A percentile compares a stretch with the other conserved stretches of the same genome.
Conservation (phyloP, 768 basidiomycete genomes). For the Pisolithus microcarpus region DNA sequence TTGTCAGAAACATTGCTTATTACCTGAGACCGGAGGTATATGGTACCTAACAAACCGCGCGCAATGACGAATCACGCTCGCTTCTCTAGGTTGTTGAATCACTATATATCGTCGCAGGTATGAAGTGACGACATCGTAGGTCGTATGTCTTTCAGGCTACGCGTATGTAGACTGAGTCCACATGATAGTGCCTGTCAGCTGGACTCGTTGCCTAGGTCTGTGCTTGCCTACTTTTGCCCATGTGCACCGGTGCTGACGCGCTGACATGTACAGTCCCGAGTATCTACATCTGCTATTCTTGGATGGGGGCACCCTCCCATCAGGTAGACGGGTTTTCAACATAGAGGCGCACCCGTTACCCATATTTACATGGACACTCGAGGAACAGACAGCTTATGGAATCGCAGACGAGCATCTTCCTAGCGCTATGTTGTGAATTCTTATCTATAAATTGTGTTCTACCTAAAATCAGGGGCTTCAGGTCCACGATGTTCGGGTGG, state of each 20-base stretch:
- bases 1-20: no score
- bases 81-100: conserved; percentile 58
- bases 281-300: no score
- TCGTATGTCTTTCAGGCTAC: conserved; percentile 59
- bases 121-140: conserved; percentile 61
- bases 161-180: conserved; percentile 50
- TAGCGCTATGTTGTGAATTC: no score
- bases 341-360: conserved; percentile 35
- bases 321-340: conserved; percentile 33
- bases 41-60: background rate
- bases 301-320: no score
- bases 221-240: background rate
- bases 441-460: no score
- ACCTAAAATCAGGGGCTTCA: no score
- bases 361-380: conserved; percentile 20
- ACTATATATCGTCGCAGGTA: conserved; percentile 59
- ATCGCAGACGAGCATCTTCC: background rate
- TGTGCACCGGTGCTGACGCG: background rate
- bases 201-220: conserved; percentile 73
- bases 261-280: conserved; percentile 15
- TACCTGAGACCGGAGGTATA: conserved; percentile 69
- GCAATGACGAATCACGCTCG: background rate
- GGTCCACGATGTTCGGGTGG: no score
- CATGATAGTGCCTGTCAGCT: conserved; percentile 28
- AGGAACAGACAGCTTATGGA: conserved; percentile 13